Conservation (phyloP, 495 filamentous ascomycete species). For the Tuber borchii region DNA sequence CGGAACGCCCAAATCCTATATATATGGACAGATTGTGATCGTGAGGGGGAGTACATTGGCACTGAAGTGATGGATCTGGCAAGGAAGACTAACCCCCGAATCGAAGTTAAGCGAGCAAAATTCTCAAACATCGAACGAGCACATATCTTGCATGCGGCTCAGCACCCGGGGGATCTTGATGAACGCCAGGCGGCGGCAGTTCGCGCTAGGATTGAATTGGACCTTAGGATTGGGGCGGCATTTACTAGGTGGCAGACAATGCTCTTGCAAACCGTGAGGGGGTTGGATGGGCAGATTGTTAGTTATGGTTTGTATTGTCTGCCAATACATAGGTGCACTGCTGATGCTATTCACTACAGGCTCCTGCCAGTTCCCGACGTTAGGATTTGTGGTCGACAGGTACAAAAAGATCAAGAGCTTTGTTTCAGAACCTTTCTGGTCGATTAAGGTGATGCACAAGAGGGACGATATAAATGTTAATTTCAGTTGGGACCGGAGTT, state of each 20-base stretch:
- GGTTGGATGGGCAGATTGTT: slow-evolving; percentile 58
- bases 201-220: slow-evolving; percentile 80
- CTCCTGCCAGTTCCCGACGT: slow-evolving; percentile 92
- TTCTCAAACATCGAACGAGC: slow-evolving; percentile 96
- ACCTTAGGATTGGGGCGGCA: slow-evolving; percentile 80
- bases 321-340: neutral
- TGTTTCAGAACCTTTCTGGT: slow-evolving; percentile 86
- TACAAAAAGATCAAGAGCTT: slow-evolving; percentile 92
- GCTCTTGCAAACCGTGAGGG: slow-evolving; percentile 61
- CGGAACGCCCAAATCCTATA: slow-evolving; percentile 62
- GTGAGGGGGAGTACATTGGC: slow-evolving; percentile 94
- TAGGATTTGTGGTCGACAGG: slow-evolving; percentile 93
- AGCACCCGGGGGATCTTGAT: slow-evolving; percentile 67
- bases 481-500: slow-evolving; percentile 75
- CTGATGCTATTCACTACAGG: slow-evolving; percentile 47
- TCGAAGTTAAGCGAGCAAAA: slow-evolving; percentile 75
- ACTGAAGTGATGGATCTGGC: slow-evolving; percentile 84
- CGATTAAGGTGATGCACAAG: slow-evolving; percentile 73
- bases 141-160: slow-evolving; percentile 81
- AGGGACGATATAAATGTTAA: slow-evolving; percentile 71
- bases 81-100: slow-evolving; percentile 58
- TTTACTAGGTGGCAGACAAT: slow-evolving; percentile 87
- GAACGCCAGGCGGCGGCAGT: slow-evolving; percentile 84
- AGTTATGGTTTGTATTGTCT: slow-evolving; percentile 66
- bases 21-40: slow-evolving; percentile 98